Conservation (phyloP, 441 rosid genomes). For the Pelargonium cotyledonis region DNA sequence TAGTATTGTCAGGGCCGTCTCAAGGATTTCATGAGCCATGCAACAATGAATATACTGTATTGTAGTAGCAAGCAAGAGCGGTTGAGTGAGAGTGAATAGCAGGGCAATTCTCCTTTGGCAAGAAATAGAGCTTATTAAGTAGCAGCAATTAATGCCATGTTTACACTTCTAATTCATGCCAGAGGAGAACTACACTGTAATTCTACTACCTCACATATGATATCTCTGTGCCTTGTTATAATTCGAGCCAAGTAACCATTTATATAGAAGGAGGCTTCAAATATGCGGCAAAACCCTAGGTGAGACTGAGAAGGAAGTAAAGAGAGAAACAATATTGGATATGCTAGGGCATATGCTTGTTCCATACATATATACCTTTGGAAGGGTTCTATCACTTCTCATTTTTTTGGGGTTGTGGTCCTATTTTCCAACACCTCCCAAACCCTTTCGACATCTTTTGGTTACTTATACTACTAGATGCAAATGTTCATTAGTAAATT, state of each 20-base stretch:
- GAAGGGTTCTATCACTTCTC: not conserved
- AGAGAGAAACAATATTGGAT: not conserved
- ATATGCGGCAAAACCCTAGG: no score
- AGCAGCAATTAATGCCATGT: constrained; percentile 10
- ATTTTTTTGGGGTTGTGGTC: not conserved
- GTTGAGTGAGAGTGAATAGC: constrained; percentile 33
- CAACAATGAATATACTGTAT: no score
- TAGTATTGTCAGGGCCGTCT: no score
- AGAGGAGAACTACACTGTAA: constrained; percentile 51
- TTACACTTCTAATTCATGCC: constrained; percentile 27
- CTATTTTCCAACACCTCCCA: not conserved
- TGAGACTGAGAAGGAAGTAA: not conserved
- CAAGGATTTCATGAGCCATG: no score
- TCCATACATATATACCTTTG: not conserved
- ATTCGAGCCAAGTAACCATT: no score
- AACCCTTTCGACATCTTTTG: not conserved
- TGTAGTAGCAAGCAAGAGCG: no score
- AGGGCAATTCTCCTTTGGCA: constrained; percentile 80
- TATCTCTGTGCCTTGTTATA: no score
- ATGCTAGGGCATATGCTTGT: not conserved
- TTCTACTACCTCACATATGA: constrained; percentile 17
- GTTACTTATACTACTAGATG: no score
- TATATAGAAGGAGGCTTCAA: no score
- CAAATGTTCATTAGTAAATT: no score
- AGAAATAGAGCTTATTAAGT: constrained; percentile 9